These are phyloP conservation scores for Cynanchum wilfordii DNA, from an alignment of 257 asterid genomes.

Conservation along the genomic window DNA sequence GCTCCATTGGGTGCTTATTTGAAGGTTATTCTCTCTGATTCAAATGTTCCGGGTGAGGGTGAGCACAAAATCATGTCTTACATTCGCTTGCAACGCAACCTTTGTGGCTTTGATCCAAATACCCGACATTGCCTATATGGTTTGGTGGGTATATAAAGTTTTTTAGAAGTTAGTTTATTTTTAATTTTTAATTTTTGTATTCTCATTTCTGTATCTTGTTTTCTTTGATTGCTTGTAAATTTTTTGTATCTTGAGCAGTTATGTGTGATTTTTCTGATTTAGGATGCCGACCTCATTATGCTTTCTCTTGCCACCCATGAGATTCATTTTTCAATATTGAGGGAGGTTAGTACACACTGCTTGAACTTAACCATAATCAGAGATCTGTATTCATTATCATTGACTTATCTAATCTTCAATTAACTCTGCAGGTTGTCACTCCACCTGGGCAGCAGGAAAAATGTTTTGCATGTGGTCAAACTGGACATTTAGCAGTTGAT, in stretches of 20 bases:
- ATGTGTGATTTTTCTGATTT: conserved; percentile 22
- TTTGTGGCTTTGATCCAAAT: conserved; percentile 93
- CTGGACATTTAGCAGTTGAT: conserved; percentile 86
- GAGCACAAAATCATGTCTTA: conserved; percentile 97
- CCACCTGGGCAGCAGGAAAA: conserved; percentile 86
- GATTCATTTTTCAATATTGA: conserved; percentile 82
- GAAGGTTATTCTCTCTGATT: conserved; percentile 95
- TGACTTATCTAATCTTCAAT: conserved; percentile 1
- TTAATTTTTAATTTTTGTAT: conserved; percentile 1
- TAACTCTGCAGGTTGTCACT: conserved; percentile 54
- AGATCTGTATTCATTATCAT: background rate
- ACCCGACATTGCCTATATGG: conserved; percentile 94
- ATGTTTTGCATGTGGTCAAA: conserved; percentile 84
- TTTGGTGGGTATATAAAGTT: conserved; percentile 51
- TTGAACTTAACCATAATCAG: conserved; percentile 6
- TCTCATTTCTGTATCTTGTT: background rate
- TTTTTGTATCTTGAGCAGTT: conserved; percentile 7
- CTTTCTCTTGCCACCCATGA: conserved; percentile 94
- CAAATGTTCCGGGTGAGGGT: conserved; percentile 99
- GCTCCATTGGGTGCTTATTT: conserved; percentile 60
- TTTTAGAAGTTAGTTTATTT: background rate
- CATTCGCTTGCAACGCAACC: conserved; percentile 83
- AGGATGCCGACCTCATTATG: conserved; percentile 98
- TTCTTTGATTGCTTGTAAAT: background rate
- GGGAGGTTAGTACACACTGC: conserved; percentile 67